These are phyloP conservation scores for Verticillium dahliae DNA, from an alignment of 2,329 filamentous ascomycete species.

Conservation along the genomic window DNA sequence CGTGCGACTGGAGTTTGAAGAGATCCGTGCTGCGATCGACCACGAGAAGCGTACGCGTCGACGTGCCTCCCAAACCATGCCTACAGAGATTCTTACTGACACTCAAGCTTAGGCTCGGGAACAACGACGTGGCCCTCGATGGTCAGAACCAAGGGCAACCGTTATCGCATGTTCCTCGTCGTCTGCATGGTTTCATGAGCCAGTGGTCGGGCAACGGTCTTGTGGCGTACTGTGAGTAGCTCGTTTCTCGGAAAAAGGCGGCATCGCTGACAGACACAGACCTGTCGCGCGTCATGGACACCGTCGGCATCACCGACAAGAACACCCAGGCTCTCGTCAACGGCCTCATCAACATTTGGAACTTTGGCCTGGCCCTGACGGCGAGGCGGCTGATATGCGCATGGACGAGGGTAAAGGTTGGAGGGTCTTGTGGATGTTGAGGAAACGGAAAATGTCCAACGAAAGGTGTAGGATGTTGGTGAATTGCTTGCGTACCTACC, in stretches of 20 bases:
- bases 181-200: constrained; percentile 34
- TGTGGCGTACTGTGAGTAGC: constrained; percentile 18
- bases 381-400: constrained; percentile 11
- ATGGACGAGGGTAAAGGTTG: constrained; percentile 1
- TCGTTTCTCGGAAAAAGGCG: not conserved
- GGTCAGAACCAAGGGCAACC: constrained; percentile 21
- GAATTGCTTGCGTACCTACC: not conserved
- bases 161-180: constrained; percentile 29
- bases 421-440: constrained; percentile 1
- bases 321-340: constrained; percentile 19
- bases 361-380: constrained; percentile 17
- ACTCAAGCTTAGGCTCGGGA: constrained; percentile 9
- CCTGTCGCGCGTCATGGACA: constrained; percentile 12
- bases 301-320: constrained; percentile 16
- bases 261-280: constrained; percentile 1
- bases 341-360: constrained; percentile 21
- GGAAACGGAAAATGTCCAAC: constrained; percentile 5
- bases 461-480: constrained; percentile 1
- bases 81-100: not conserved
- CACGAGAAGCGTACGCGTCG: constrained; percentile 30
- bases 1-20: constrained; percentile 44
- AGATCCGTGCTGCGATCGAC: constrained; percentile 28
- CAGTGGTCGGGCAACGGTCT: constrained; percentile 29
- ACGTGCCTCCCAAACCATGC: not conserved
- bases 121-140: constrained; percentile 20